phyloP scores from a whole-genome alignment of 2,329 filamentous ascomycete genomes.

The Talaromyces atroroseus region DNA sequence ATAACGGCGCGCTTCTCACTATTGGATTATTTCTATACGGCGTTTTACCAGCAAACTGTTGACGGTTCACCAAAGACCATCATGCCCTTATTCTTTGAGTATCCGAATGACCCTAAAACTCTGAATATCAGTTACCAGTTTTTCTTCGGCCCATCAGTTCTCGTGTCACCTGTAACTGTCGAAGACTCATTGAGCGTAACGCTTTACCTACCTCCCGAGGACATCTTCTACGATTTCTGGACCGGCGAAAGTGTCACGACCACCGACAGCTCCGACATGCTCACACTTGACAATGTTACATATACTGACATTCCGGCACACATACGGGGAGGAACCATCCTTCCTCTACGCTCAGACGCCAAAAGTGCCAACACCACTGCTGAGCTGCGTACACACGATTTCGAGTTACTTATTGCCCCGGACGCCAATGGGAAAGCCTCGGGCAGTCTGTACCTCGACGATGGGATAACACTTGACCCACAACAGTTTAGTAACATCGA shows the following conservation, averaged over 20 bases:
- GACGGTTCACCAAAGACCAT: conserved; percentile 59
- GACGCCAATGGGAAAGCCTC: conserved; percentile 56
- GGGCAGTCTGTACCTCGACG: conserved; percentile 70
- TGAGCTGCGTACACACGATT: conserved; percentile 57
- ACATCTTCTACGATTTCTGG: conserved; percentile 58
- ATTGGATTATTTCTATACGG: conserved; percentile 76
- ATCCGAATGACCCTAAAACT: conserved; percentile 53
- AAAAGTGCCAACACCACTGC: conserved; percentile 54
- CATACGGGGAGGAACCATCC: conserved; percentile 55
- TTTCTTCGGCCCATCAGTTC: conserved; percentile 55
- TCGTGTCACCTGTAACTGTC: conserved; percentile 54
- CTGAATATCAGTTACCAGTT: conserved; percentile 52
- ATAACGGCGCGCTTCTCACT: conserved; percentile 67
- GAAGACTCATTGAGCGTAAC: conserved; percentile 50
- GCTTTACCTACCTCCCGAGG: conserved; percentile 54
- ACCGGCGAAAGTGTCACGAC: conserved; percentile 46
- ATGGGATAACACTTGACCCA: conserved; percentile 65
- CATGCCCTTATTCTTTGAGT: conserved; percentile 67
- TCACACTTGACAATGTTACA: conserved; percentile 43
- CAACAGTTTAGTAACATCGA: conserved; percentile 49
- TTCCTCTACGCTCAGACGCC: conserved; percentile 47
- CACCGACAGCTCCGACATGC: conserved; percentile 36
- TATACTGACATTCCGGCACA: conserved; percentile 57
- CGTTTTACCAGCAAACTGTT: conserved; percentile 55
- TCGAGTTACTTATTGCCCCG: conserved; percentile 66